Evolutionary conservation across 108 stramenopile genomes (phyloP).

Genomic region (Seminavis robusta): DNA sequence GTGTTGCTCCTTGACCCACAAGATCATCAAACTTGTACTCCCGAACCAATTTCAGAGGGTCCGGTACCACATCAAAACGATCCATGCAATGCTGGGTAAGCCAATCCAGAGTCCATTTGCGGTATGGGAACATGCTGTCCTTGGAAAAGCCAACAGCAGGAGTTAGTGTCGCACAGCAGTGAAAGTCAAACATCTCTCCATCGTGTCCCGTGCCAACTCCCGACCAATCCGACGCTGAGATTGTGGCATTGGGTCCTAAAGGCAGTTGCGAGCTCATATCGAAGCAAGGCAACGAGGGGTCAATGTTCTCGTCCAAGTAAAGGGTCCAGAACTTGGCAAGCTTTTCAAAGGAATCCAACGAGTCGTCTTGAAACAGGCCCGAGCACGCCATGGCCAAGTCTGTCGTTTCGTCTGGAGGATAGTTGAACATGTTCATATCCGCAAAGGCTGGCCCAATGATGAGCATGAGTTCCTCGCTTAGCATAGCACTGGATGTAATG

Average conservation of each 20-base stretch:
- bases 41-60: constrained; percentile 43
- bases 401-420: constrained; percentile 66
- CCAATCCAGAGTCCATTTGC: constrained; percentile 50
- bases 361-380: too few relatives aligned
- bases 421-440: constrained; percentile 78
- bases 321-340: background rate
- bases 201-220: constrained; percentile 59
- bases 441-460: constrained; percentile 82
- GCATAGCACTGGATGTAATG: constrained; percentile 15
- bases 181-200: constrained; percentile 79
- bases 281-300: constrained; percentile 49
- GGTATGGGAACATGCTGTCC: constrained; percentile 49
- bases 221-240: constrained; percentile 61
- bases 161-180: constrained; percentile 30
- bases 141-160: constrained; percentile 44
- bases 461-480: constrained; percentile 74
- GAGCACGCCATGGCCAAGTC: constrained; percentile 55
- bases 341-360: too few relatives aligned
- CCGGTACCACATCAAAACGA: constrained; percentile 44
- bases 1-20: constrained; percentile 23
- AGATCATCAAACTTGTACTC: constrained; percentile 65
- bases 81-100: constrained; percentile 46
- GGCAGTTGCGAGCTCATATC: constrained; percentile 61
- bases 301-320: constrained; percentile 3
- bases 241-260: constrained; percentile 46